Conservation (phyloP, 106 monocot species). For the Gastrodia elata region DNA sequence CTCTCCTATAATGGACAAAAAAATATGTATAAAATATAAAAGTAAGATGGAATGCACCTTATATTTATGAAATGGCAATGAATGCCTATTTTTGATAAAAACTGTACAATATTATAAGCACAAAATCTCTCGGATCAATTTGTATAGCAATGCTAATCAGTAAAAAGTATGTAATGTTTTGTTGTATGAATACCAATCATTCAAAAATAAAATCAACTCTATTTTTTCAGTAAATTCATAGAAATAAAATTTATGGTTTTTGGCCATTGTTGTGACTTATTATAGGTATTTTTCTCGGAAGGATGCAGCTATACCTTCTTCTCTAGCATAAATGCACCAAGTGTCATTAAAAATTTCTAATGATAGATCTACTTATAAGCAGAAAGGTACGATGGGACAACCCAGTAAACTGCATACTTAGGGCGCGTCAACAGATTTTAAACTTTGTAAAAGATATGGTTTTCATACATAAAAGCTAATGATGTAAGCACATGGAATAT, state of each 20-base stretch:
- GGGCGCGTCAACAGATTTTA: background rate
- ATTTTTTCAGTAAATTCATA: background rate
- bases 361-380: background rate
- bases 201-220: background rate
- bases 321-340: background rate
- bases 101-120: background rate
- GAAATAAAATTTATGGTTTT: constrained; percentile 1
- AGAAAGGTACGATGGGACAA: background rate
- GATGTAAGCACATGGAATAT: background rate
- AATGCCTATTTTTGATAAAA: background rate
- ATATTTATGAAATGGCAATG: background rate
- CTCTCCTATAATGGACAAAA: background rate
- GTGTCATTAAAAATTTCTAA: background rate
- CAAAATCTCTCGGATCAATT: background rate
- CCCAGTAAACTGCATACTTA: background rate
- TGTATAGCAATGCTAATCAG: background rate
- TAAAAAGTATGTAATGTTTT: background rate
- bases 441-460: background rate
- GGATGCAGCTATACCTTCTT: background rate
- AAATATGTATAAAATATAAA: background rate
- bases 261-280: background rate
- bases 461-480: background rate
- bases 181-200: background rate
- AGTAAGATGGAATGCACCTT: background rate
- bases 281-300: background rate